These are phyloP conservation scores for Schwanniomyces pseudopolymorphus DNA, from an alignment of 805 yeast species.

Conservation along the genomic window DNA sequence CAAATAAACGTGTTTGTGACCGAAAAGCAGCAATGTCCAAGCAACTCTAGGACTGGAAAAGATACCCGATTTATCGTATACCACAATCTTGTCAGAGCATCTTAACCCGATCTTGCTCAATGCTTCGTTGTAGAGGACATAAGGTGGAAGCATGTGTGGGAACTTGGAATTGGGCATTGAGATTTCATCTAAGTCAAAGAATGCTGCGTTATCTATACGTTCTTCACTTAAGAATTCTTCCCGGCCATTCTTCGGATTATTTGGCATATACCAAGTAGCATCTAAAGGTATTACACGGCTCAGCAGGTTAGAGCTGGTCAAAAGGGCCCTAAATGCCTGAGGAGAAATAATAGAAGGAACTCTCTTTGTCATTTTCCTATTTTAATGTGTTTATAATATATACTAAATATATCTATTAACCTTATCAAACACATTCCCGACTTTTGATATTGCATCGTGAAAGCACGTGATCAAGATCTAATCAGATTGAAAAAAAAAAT, in stretches of 20 bases:
- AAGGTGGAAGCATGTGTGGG: slow-evolving; percentile 89
- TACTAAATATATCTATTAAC: neutral
- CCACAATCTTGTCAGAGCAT: slow-evolving; percentile 59
- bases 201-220: slow-evolving; percentile 66
- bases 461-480: neutral
- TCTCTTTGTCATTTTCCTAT: slow-evolving; percentile 4
- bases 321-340: slow-evolving; percentile 6
- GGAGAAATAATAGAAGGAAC: slow-evolving; percentile 6
- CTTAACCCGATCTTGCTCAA: slow-evolving; percentile 57
- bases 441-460: neutral
- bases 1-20: slow-evolving; percentile 67
- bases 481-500: neutral
- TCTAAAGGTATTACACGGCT: slow-evolving; percentile 61
- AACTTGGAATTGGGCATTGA: slow-evolving; percentile 58
- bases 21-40: slow-evolving; percentile 83
- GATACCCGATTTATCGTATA: slow-evolving; percentile 83
- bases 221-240: slow-evolving; percentile 53
- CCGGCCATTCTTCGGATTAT: slow-evolving; percentile 56
- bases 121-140: slow-evolving; percentile 51
- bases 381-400: neutral
- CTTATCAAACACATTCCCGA: neutral
- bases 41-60: slow-evolving; percentile 90
- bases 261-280: slow-evolving; percentile 93
- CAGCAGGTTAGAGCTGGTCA: slow-evolving; percentile 2
- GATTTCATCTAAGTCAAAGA: slow-evolving; percentile 74